Evolutionary conservation across 176 grass and related monocot species (phyloP).

Genomic region (Tillandsia fasciculata): DNA sequence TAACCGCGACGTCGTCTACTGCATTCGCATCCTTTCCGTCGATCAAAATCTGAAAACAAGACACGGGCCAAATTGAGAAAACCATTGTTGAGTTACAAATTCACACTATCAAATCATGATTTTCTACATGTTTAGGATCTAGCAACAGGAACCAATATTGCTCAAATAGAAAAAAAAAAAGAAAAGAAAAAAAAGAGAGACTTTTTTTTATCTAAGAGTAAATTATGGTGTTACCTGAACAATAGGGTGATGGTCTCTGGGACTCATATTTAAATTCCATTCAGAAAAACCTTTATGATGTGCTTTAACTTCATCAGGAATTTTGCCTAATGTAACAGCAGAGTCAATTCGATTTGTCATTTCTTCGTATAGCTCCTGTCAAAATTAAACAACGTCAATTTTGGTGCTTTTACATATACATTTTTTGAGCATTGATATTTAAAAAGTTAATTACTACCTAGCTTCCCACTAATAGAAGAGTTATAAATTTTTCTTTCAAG

Average conservation of each 20-base stretch:
- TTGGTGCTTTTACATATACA: not conserved
- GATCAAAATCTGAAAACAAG: constrained; percentile 45
- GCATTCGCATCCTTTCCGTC: constrained; percentile 34
- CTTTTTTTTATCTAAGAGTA: not conserved
- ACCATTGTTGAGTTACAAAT: not conserved
- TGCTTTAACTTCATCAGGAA: constrained; percentile 37
- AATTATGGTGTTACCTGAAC: constrained; percentile 37
- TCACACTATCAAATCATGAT: no score
- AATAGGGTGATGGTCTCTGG: constrained; percentile 55
- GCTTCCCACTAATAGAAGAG: no score
- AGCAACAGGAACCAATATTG: no score
- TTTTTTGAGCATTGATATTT: no score
- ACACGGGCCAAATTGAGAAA: not conserved
- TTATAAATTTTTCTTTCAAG: no score
- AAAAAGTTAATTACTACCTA: not conserved
- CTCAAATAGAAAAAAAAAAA: no score
- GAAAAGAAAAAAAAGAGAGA: no score
- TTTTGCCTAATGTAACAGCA: constrained; percentile 25
- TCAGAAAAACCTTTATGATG: constrained; percentile 56
- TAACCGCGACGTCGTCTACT: constrained; percentile 26
- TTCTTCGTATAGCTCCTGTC: constrained; percentile 45
- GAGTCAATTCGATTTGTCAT: constrained; percentile 44
- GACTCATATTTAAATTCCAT: constrained; percentile 32
- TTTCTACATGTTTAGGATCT: no score
- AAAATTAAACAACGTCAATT: not conserved